Base-by-base conservation (phyloP, 129 eudicot species). In the Flaveria bidentis region DNA sequence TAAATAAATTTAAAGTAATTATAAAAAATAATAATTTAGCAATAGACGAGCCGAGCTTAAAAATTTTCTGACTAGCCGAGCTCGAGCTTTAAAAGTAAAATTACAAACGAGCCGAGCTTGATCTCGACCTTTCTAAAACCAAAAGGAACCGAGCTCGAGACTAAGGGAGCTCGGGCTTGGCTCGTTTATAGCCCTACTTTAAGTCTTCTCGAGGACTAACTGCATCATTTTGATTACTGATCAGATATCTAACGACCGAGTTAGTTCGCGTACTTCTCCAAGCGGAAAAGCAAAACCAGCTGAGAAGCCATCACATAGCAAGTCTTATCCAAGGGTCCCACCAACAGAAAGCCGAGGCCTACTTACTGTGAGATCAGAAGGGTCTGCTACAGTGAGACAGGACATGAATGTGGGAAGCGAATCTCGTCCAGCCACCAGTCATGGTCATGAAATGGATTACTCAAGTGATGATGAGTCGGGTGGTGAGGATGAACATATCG, bases 401-500 rank as follows among this genome's bases (percentile, higher is more conserved):
- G 76, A 64, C 16, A 49, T 67, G 28, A 75, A 69, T 15, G 73
- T 74, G 45, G 81, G 74, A 77, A 26, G 39, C 14, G 52, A 69
- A 51, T 12, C 18, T 39, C 58, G 20, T n/a, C 17, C 50, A 18
- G 70, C 49, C 50, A 42, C 69, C 72, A 81, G 53, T 67, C 77
- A 79, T 6, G 68, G 60, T 20, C 77, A 36, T 20, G 76, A 52
- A 45, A 61, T 69, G 75, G 86, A 83, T 39, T 87, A 76, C 60
- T 94, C 97, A 13, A 94, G 97, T 62, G 97, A 91, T 45, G 98
- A 91, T 45, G 50, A 36, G 65, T 90, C 97, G 65, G 92, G 94
- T 33, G 81, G 69, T 20, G 98, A 93, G 82, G 97, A 93, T 66
- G 97, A 91, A 67, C 91, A 88, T 69, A 72, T 94, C 13, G 81